Conservation (phyloP, 345 rosid genomes). For the Mangifera indica region DNA sequence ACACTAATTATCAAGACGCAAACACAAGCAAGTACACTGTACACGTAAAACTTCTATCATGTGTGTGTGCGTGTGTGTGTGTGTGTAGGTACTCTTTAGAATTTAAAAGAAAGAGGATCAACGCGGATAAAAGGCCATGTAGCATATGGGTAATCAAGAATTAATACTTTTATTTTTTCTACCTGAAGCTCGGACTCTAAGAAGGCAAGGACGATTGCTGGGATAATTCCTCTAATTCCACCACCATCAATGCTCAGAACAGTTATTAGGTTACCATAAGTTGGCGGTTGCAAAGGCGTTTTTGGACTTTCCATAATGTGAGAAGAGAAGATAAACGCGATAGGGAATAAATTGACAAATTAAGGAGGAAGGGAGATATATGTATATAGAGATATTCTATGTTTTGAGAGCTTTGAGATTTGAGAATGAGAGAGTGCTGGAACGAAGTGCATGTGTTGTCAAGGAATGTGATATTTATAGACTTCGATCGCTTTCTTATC, state of each 20-base stretch:
- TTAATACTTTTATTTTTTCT: conserved; percentile 35
- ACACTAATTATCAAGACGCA: conserved; percentile 22
- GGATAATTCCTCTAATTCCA: conserved; percentile 68
- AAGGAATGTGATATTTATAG: background rate
- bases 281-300: conserved; percentile 54
- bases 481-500: background rate
- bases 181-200: conserved; percentile 74
- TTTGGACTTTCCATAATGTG: conserved; percentile 33
- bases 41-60: no score
- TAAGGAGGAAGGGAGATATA: background rate
- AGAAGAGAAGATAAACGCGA: background rate
- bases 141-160: conserved; percentile 42
- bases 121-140: background rate
- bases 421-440: background rate
- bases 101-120: no score
- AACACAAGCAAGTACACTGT: no score
- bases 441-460: background rate
- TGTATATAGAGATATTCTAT: background rate
- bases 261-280: conserved; percentile 48
- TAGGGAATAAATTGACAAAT: background rate
- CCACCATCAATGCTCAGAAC: conserved; percentile 76
- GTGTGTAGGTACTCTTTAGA: no score
- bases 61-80: no score
- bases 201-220: conserved; percentile 49
- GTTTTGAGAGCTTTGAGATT: background rate